A percentile compares a stretch with the other conserved stretches of the same genome.
Conservation (phyloP, 2,329 filamentous ascomycete species). For the Diatrype stigma region DNA sequence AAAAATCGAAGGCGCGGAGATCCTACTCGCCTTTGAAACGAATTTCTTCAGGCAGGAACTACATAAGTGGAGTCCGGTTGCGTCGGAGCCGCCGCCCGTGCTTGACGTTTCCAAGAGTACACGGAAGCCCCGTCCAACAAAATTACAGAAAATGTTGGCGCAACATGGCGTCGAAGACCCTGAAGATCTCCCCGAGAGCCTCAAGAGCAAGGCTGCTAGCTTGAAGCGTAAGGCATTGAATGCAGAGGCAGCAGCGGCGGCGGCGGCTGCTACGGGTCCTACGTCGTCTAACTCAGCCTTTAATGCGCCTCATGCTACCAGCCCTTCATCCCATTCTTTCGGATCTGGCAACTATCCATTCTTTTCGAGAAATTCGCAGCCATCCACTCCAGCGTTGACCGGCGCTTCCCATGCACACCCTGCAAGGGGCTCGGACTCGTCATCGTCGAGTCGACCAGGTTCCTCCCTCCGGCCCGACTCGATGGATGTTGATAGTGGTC, state of each 20-base stretch:
- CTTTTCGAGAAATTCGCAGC: constrained; percentile 32
- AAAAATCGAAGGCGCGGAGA: constrained; percentile 95
- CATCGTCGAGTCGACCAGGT: constrained; percentile 28
- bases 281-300: constrained; percentile 12
- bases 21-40: constrained; percentile 87
- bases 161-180: constrained; percentile 86
- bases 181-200: constrained; percentile 80
- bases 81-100: constrained; percentile 78
- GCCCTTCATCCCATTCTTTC: constrained; percentile 30
- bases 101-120: constrained; percentile 86
- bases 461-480: constrained; percentile 31
- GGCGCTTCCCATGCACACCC: constrained; percentile 30
- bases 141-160: constrained; percentile 90
- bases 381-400: constrained; percentile 32
- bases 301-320: constrained; percentile 25
- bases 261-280: constrained; percentile 19
- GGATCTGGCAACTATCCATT: constrained; percentile 28
- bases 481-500: constrained; percentile 34
- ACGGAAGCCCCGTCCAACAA: constrained; percentile 91
- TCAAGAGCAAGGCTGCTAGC: constrained; percentile 73
- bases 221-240: constrained; percentile 67
- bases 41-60: constrained; percentile 96
- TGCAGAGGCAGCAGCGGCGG: constrained; percentile 47
- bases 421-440: constrained; percentile 28
- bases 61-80: constrained; percentile 91